These are phyloP conservation scores for Boehmeria nivea DNA, from an alignment of 306 rosid genomes.

Conservation along the genomic window DNA sequence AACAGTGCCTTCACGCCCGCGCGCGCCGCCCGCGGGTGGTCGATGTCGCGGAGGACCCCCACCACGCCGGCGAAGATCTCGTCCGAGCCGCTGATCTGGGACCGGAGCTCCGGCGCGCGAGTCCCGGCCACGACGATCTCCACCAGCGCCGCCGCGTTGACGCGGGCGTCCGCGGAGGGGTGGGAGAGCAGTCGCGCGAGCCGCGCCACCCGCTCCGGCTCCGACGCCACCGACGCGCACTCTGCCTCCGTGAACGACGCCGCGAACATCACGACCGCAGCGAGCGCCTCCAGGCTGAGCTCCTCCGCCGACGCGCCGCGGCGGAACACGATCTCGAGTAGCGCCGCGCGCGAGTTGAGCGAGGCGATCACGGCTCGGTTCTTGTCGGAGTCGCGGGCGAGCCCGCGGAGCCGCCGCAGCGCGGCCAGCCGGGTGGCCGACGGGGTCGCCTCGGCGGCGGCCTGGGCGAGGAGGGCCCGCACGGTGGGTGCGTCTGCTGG, in stretches of 20 bases:
- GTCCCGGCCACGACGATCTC: constrained; percentile 66
- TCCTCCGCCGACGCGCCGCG: constrained; percentile 28
- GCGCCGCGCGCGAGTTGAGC: constrained; percentile 36
- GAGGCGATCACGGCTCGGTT: constrained; percentile 71
- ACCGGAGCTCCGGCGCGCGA: constrained; percentile 57
- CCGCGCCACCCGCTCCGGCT: constrained; percentile 32
- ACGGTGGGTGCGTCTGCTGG: constrained; percentile 72
- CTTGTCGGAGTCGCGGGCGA: constrained; percentile 81
- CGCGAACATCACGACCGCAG: constrained; percentile 55
- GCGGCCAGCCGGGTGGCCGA: constrained; percentile 41
- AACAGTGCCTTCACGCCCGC: constrained; percentile 73
- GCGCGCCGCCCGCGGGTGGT: constrained; percentile 60
- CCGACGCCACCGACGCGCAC: constrained; percentile 46
- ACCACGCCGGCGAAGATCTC: constrained; percentile 71
- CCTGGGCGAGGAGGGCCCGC: constrained; percentile 52
- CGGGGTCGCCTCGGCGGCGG: constrained; percentile 42
- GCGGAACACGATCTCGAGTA: constrained; percentile 35
- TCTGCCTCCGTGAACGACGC: constrained; percentile 41
- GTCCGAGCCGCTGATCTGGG: constrained; percentile 45
- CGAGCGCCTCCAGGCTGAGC: constrained; percentile 60
- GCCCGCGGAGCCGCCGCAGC: constrained; percentile 58
- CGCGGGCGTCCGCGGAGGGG: constrained; percentile 44
- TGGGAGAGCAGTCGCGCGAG: constrained; percentile 44
- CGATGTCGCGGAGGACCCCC: constrained; percentile 38
- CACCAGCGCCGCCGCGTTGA: constrained; percentile 72